Evolutionary conservation across 2,329 filamentous ascomycete species (phyloP).

Genomic region (Sclerotinia spermophila): DNA sequence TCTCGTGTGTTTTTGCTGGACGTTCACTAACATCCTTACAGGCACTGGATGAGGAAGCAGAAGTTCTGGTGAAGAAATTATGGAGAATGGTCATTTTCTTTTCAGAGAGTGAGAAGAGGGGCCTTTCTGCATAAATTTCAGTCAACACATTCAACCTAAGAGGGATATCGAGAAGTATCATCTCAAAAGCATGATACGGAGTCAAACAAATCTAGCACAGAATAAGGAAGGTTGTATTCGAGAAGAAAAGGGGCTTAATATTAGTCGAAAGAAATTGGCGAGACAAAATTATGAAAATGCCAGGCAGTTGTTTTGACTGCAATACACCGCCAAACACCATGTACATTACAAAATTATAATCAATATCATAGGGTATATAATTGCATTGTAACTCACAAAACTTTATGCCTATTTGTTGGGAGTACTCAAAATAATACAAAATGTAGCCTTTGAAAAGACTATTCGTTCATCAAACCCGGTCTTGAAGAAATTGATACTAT

Average conservation of each 20-base stretch:
- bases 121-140: conserved; percentile 60
- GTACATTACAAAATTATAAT: neutral
- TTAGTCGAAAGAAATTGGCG: neutral
- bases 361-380: neutral
- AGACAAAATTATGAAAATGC: neutral
- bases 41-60: conserved; percentile 91
- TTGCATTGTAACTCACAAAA: neutral
- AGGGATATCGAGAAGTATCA: too few relatives aligned
- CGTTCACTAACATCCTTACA: conserved; percentile 38
- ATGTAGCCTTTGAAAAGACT: neutral
- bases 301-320: too few relatives aligned
- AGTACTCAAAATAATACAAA: neutral
- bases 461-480: neutral
- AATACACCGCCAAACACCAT: neutral
- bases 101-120: conserved; percentile 88
- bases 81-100: conserved; percentile 99
- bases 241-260: neutral
- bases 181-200: neutral
- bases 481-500: neutral
- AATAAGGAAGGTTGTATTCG: neutral
- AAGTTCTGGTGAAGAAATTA: conserved; percentile 90
- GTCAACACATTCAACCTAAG: neutral
- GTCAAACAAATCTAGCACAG: neutral
- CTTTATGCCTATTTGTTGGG: neutral
- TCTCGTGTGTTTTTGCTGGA: neutral